Evolutionary conservation across 805 yeast species (phyloP), one percentile per base, ranked within the genome.

Genomic region (Danielozyma ontarioensis): DNA sequence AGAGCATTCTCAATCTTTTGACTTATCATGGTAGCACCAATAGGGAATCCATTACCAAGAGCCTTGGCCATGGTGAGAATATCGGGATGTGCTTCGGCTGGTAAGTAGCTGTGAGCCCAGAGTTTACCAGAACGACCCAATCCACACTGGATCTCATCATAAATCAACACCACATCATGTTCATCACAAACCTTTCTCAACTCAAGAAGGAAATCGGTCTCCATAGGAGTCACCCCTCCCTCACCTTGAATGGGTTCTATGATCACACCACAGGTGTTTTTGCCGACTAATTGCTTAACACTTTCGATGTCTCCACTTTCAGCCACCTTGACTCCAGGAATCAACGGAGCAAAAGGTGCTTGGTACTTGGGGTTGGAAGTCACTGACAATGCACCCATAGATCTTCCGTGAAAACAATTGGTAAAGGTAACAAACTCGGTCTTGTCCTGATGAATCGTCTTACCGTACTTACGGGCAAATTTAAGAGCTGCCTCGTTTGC

Each of bases 221-320:
- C 68, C 37, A 86, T 74, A 14, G 81, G 77, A 50, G 79, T 77
- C 13, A 90, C 80, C 36, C 98, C 98, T 37, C 98, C 97, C 64
- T 90, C 98, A 46, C 97, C 98, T 67, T 93, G 98, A 38, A 93
- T 81, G 15, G 98, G 98, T 62, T 93, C 98, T 25, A 93, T 80
- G 35, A 93, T 93, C 19, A 93, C 93, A 34, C 89, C 98, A 47
- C 95, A 86, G 1, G 89, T 81, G 43, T 77, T 76, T 39, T 55
- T 54, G 40, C 70, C 65, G 29, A 83, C 73, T 27, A 74, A 54
- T 5, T 59, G 51, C 42, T 76, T 70, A 8, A 87, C 80, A 15
- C 82, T 70, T 30, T 64, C 72, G 25, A 80, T 64, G 47, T 80
- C 78, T 41, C 72, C 73, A 34, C 83, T 69, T 36, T 67, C 66